These are phyloP conservation scores for Zymoseptoria brevis DNA, from an alignment of 2,329 filamentous ascomycete species.

Conservation along the genomic window DNA sequence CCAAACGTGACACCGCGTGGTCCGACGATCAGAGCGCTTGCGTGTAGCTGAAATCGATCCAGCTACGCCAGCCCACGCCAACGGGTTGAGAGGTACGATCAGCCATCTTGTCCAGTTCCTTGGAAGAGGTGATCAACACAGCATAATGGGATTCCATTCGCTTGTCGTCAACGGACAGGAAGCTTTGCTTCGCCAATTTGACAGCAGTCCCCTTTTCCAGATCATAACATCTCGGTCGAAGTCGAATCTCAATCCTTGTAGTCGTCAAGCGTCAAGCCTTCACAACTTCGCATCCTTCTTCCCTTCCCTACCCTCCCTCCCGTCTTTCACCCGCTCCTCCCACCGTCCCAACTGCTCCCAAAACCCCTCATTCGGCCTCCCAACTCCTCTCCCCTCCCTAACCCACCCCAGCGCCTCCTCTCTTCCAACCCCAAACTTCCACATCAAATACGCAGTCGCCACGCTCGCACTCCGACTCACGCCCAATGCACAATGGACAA, in stretches of 20 bases:
- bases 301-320: conserved; percentile 15
- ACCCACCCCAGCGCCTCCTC: conserved; percentile 62
- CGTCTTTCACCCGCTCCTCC: conserved; percentile 57
- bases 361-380: conserved; percentile 82
- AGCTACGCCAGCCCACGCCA: too few species aligned
- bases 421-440: conserved; percentile 41
- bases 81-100: too few species aligned
- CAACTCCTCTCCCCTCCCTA: conserved; percentile 61
- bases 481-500: conserved; percentile 80
- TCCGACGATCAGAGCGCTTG: not conserved
- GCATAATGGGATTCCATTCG: not conserved
- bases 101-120: not conserved
- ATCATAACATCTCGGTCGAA: not conserved
- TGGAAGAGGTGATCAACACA: not conserved
- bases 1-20: too few species aligned
- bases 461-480: conserved; percentile 83
- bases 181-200: too few species aligned
- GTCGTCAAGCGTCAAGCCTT: too few species aligned
- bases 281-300: not conserved
- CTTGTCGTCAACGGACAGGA: too few species aligned
- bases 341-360: conserved; percentile 79
- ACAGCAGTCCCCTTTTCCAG: too few species aligned
- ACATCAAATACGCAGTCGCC: conserved; percentile 74
- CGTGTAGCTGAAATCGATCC: not conserved
- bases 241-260: too few species aligned